Evolutionary conservation across 2,329 filamentous ascomycete genomes (phyloP), one percentile per base, ranked within the genome.

Genomic region (Lomentospora prolificans): DNA sequence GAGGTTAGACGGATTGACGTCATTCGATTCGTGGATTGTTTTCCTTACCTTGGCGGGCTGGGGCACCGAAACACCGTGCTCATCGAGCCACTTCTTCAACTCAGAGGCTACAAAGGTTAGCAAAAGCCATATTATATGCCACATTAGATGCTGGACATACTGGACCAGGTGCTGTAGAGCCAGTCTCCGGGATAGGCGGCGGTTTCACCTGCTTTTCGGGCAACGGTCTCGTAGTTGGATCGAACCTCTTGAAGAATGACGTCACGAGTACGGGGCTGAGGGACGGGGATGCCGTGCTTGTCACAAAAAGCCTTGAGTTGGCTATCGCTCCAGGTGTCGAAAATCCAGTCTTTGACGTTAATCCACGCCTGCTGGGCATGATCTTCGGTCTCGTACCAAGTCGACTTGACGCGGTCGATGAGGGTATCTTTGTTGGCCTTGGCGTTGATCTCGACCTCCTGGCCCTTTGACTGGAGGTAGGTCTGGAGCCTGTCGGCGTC

Each of bases 271-370:
- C 87, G 88, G 57, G 92, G 92, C 65, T 95, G 88, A 56, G 92
- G 90, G 61, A 88, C 88, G 57, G 90, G 89, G 64, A 99, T 90
- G 60, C 81, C 81, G 70, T 97, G 82, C 69, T 86, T 87, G 70
- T 97, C 92, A 60, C 90, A 86, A 72, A 97, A 97, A 1, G 88
- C 75, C 78, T 97, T 96, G 62, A 99, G 79, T 69, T 95, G 86
- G 61, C 90, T 96, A 57, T 97, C 92, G 61, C 87, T 85, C 89
- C 91, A 96, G 58, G 89, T 94, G 68, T 97, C 90, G 65, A 97
- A 86, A 62, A 97, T 87, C 94, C 94, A 97, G 64, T 92, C 86
- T 70, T 87, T 89, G 51, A 89, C 82, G 63, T 75, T 86, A 52
- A 73, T 68, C 72, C 88, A 91, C 24, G 87, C 84, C 50, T 86